phyloP scores from a whole-genome alignment of 441 rosid species.

The Aleurites moluccanus region DNA sequence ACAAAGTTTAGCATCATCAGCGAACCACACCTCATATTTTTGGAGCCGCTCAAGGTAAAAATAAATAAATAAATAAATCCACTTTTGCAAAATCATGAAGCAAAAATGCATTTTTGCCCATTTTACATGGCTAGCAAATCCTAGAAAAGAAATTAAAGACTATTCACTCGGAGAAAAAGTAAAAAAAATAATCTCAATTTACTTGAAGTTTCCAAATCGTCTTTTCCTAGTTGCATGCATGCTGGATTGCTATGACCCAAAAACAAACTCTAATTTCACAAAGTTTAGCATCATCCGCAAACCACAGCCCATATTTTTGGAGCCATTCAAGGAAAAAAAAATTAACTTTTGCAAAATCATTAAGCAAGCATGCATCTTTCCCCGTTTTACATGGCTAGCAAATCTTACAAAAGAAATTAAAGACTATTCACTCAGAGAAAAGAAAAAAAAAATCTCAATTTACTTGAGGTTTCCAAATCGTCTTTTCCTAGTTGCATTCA shows the following conservation, averaged over 20 bases:
- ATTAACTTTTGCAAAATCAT: background rate
- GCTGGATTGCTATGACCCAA: background rate
- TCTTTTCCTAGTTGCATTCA: background rate
- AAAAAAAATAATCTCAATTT: background rate
- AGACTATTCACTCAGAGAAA: background rate
- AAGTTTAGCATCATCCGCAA: background rate
- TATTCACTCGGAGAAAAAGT: background rate
- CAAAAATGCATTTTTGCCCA: background rate
- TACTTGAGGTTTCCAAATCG: background rate
- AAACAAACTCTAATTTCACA: background rate
- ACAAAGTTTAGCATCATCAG: background rate
- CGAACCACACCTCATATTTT: too few relatives aligned
- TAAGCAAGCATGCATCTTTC: background rate
- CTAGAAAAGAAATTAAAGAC: background rate
- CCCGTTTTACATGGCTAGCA: background rate
- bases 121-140: background rate
- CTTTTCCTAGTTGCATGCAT: background rate
- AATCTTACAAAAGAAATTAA: background rate
- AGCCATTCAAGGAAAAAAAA: background rate
- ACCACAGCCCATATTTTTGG: too few relatives aligned
- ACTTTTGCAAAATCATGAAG: background rate
- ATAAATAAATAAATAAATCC: too few relatives aligned
- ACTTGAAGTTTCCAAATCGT: background rate
- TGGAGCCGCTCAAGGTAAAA: background rate
- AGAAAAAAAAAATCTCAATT: background rate